These are phyloP conservation scores for Claviceps africana DNA, from an alignment of 2,329 filamentous ascomycete species.

Conservation along the genomic window DNA sequence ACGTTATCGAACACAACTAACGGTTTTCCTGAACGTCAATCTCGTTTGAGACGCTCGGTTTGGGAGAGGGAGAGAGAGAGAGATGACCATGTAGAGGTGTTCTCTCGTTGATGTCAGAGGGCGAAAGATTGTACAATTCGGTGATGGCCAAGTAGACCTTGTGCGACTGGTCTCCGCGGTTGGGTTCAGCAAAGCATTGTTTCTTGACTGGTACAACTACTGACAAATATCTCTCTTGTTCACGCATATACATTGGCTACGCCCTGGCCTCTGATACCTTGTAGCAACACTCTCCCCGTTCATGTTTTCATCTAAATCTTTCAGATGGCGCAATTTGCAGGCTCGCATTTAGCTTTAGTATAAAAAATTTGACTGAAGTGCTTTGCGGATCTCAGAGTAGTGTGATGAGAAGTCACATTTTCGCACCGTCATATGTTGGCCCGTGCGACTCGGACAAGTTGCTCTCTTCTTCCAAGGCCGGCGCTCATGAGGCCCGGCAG, in stretches of 20 bases:
- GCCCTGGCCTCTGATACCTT: neutral
- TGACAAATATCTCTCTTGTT: neutral
- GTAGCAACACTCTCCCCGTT: neutral
- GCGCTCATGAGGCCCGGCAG: conserved; percentile 46
- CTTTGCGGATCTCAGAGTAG: neutral
- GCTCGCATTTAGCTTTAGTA: neutral
- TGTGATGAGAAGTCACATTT: neutral
- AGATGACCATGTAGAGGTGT: neutral
- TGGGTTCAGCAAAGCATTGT: too few relatives aligned
- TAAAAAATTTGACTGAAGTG: neutral
- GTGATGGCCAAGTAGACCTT: neutral
- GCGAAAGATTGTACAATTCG: neutral
- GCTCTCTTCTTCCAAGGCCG: neutral
- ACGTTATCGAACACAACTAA: neutral
- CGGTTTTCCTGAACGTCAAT: neutral
- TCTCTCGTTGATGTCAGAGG: neutral
- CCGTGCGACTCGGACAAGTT: neutral
- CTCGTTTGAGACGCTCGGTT: neutral
- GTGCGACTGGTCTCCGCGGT: neutral
- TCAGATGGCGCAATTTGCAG: neutral
- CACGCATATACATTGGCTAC: neutral
- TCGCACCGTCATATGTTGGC: neutral
- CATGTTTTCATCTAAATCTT: neutral
- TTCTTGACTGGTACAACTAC: neutral
- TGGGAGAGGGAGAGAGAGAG: neutral